Base-by-base conservation (phyloP, 106 monocot genomes). In the Acorus calamus region DNA sequence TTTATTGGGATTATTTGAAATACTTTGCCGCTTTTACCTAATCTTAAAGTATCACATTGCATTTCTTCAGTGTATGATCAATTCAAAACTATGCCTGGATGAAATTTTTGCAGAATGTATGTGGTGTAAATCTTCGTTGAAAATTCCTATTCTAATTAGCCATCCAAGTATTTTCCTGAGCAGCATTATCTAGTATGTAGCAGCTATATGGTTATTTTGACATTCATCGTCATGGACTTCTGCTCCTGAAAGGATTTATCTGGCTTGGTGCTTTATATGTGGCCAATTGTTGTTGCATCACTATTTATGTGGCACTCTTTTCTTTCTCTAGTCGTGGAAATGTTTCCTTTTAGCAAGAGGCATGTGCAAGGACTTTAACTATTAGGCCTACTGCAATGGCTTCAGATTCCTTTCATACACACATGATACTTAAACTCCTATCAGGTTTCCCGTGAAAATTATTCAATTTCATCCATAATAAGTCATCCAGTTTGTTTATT, bases 21-120 rank as follows among this genome's bases (percentile, higher is more conserved):
- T 28, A 28, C 28, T 28, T 28, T 28, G 28, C 28, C 28, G 28
- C 28, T 0, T 28, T 28, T 28, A 28, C 28, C 28, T 28, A 28
- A 28, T 28, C 28, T 28, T 1, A 28, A 28, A 28, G 28, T 28
- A 28, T 28, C 28, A 28, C 28, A 28, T 28, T 28, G 28, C 28
- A 28, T 65, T 73, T 69, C 70, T 50, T 63, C 62, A 63, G 62
- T n/a, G 63, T 62, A 55, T 56, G 51, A 46, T 55, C 41, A 28
- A 60, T 52, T 70, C 41, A 6, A 73, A 63, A 69, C 66, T 55
- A 49, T 80, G 14, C 58, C 62, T 13, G 63, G 57, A 48, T 73
- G 84, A 74, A 80, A 68, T 69, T 84, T 79, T 71, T 77, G 74
- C 83, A 71, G 76, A 83, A 55, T 45, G 50, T 58, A 60, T 68